These are phyloP conservation scores for Boletus vinaceobasis DNA, from an alignment of 768 basidiomycete genomes.

Conservation along the genomic window DNA sequence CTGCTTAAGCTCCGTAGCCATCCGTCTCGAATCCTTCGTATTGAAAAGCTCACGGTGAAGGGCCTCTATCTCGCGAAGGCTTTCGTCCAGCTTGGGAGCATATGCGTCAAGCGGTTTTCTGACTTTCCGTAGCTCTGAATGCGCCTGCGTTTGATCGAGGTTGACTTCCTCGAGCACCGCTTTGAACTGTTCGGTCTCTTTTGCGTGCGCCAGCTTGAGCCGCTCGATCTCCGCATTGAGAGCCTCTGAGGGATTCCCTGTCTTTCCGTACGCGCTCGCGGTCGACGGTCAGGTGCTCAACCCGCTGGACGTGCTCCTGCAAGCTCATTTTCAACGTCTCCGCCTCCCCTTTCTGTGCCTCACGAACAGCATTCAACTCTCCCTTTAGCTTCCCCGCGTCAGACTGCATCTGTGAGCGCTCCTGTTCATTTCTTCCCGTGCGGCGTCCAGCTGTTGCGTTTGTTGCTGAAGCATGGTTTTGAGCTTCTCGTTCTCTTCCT, in stretches of 20 bases:
- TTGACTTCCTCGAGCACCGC: conserved; percentile 26
- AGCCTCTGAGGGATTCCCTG: conserved; percentile 13
- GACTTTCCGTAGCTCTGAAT: conserved; percentile 20
- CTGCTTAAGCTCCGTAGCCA: conserved; percentile 11
- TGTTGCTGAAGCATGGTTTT: conserved; percentile 20
- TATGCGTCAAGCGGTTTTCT: conserved; percentile 19
- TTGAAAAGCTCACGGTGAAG: conserved; percentile 16
- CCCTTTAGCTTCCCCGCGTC: conserved; percentile 12
- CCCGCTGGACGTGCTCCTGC: conserved; percentile 18
- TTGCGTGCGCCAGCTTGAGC: conserved; percentile 12
- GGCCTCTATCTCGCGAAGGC: conserved; percentile 13
- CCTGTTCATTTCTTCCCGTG: conserved; percentile 11
- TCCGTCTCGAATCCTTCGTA: conserved; percentile 11
- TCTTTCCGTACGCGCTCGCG: conserved; percentile 27
- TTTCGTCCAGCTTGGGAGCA: conserved; percentile 17
- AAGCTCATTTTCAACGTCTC: conserved; percentile 16
- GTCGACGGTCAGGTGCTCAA: conserved; percentile 20
- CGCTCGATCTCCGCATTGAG: conserved; percentile 22
- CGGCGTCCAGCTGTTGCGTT: conserved; percentile 9
- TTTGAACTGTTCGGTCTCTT: conserved; percentile 16
- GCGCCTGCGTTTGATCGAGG: conserved; percentile 15
- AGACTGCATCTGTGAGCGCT: conserved; percentile 5
- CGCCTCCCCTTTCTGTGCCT: conserved; percentile 8
- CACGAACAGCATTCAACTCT: conserved; percentile 9
- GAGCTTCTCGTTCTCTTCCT: conserved; percentile 25